phyloP scores from a whole-genome alignment of 2,329 filamentous ascomycete species.

The Nigrospora sphaerica region DNA sequence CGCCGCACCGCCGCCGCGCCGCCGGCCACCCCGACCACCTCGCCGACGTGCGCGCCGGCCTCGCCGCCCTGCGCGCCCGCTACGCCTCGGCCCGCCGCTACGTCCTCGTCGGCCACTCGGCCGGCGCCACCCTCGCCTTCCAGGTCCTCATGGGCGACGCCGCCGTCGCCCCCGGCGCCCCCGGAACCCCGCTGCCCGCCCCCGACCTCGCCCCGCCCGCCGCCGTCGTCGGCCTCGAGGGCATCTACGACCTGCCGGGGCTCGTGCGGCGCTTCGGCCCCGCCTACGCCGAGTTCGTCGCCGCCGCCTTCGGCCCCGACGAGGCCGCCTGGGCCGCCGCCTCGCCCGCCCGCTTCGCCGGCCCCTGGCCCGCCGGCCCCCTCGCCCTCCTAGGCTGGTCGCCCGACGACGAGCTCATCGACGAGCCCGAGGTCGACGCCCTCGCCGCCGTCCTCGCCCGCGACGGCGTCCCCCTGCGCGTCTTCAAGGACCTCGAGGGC shows the following conservation, averaged over 20 bases:
- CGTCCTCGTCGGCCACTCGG: constrained; percentile 55
- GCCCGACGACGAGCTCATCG: constrained; percentile 40
- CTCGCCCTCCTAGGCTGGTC: constrained; percentile 35
- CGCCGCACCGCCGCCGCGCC: constrained; percentile 24
- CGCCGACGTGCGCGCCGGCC: constrained; percentile 43
- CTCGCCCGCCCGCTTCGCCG: constrained; percentile 42
- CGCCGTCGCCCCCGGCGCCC: constrained; percentile 19
- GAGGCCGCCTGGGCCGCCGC: constrained; percentile 41
- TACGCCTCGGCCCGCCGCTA: constrained; percentile 38
- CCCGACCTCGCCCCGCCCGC: constrained; percentile 30
- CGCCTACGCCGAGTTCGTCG: constrained; percentile 50
- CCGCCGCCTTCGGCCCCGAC: constrained; percentile 52
- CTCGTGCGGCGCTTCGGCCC: constrained; percentile 39
- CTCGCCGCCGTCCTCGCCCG: constrained; percentile 44
- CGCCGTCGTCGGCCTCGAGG: constrained; percentile 54
- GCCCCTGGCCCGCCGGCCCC: constrained; percentile 26
- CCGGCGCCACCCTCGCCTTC: constrained; percentile 55
- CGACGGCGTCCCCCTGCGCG: constrained; percentile 26
- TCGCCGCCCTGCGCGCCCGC: constrained; percentile 39
- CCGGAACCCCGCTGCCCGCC: constrained; percentile 9
- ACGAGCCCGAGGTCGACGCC: constrained; percentile 48
- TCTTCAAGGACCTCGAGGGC: constrained; percentile 42
- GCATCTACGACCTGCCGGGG: constrained; percentile 58
- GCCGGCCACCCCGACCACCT: constrained; percentile 56
- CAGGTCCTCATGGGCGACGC: constrained; percentile 46